These are phyloP conservation scores for Aspergillus chevalieri DNA, from an alignment of 2,329 filamentous ascomycete species.

Conservation along the genomic window DNA sequence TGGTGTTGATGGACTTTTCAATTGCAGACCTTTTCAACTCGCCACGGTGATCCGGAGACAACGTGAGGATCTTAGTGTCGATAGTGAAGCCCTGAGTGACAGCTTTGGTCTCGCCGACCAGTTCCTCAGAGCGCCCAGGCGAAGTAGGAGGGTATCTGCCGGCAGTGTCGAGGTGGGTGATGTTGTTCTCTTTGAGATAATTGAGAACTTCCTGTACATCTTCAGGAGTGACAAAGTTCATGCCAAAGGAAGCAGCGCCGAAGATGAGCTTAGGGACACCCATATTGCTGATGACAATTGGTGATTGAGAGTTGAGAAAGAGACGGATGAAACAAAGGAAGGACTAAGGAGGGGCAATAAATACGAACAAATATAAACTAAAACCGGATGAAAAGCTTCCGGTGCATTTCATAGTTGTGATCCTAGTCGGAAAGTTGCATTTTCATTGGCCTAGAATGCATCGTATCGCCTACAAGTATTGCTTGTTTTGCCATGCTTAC, in stretches of 20 bases:
- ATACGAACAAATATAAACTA: neutral
- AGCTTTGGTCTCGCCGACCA: neutral
- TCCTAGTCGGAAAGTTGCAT: neutral
- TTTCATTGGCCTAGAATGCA: conserved; percentile 1
- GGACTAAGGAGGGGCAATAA: conserved; percentile 8
- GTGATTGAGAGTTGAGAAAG: conserved; percentile 6
- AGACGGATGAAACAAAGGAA: neutral
- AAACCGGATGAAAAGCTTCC: conserved; percentile 1
- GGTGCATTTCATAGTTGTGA: neutral
- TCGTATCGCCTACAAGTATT: conserved; percentile 4
- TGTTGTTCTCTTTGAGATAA: neutral
- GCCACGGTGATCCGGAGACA: conserved; percentile 9
- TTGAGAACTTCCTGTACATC: neutral
- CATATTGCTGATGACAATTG: neutral
- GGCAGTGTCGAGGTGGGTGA: neutral
- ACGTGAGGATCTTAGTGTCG: conserved; percentile 32
- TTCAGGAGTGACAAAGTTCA: neutral
- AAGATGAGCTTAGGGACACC: neutral
- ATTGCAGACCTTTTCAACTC: conserved; percentile 22
- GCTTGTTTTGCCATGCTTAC: neutral
- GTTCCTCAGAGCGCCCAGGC: conserved; percentile 1
- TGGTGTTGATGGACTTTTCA: conserved; percentile 19
- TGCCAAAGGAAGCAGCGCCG: neutral
- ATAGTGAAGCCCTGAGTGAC: conserved; percentile 20
- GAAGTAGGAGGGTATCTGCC: neutral